Percentiles rank a stretch among this genome's conserved stretches.
phyloP scores from a whole-genome alignment of 148 eudicot species.

The Camellia japonica region DNA sequence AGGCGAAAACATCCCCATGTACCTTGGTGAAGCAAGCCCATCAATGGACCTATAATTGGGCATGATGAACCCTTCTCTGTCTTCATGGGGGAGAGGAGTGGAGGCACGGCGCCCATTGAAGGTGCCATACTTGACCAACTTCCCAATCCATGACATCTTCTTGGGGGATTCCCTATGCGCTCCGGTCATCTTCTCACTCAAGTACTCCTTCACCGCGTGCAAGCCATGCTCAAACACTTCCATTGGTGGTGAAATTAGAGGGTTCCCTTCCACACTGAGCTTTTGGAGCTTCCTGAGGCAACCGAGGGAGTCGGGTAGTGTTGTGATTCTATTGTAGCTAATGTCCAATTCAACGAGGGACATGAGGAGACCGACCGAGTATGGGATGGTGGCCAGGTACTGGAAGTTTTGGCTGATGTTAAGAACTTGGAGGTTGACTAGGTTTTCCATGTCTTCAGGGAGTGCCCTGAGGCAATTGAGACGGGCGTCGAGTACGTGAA shows the following conservation, averaged over 20 bases:
- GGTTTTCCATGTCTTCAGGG: constrained; percentile 75
- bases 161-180: constrained; percentile 32
- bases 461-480: constrained; percentile 72
- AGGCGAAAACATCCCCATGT: constrained; percentile 58
- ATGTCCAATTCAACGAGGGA: constrained; percentile 68
- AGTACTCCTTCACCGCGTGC: constrained; percentile 47
- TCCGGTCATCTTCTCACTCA: constrained; percentile 56
- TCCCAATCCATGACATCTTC: constrained; percentile 61
- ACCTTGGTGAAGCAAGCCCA: constrained; percentile 60
- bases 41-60: constrained; percentile 38
- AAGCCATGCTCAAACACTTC: constrained; percentile 65
- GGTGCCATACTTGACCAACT: constrained; percentile 43
- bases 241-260: constrained; percentile 58
- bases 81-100: background rate
- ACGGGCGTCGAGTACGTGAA: constrained; percentile 56
- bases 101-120: constrained; percentile 28
- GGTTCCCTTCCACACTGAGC: constrained; percentile 74
- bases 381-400: constrained; percentile 50
- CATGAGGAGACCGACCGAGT: constrained; percentile 67
- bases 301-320: constrained; percentile 57
- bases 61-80: constrained; percentile 26
- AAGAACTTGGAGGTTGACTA: constrained; percentile 53
- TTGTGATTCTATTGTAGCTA: constrained; percentile 58
- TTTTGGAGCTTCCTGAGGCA: constrained; percentile 62
- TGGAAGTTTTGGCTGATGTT: constrained; percentile 80